These are phyloP conservation scores for Leucosporidium creatinivorum DNA, from an alignment of 768 basidiomycete genomes.

Conservation along the genomic window DNA sequence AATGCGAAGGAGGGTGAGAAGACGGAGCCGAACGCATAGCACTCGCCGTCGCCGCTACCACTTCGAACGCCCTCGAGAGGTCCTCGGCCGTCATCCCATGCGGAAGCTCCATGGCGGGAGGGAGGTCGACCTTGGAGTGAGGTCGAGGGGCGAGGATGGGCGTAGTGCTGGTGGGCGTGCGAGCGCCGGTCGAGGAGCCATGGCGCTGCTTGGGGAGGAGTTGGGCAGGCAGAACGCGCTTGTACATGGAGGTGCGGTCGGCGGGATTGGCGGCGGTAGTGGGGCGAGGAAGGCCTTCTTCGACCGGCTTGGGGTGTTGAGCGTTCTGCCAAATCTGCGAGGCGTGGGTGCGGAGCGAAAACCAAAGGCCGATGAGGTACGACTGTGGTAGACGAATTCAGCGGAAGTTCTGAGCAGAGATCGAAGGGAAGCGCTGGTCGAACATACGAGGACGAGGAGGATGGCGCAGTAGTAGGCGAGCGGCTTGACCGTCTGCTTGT, in stretches of 20 bases:
- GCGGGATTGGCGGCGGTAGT: background rate
- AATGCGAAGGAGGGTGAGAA: constrained; percentile 53
- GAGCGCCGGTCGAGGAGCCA: background rate
- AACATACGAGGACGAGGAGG: constrained; percentile 78
- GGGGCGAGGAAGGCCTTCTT: constrained; percentile 17
- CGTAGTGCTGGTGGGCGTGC: background rate
- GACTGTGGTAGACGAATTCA: constrained; percentile 52
- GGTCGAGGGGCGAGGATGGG: constrained; percentile 3
- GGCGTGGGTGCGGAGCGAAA: constrained; percentile 94
- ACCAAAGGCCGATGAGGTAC: constrained; percentile 95
- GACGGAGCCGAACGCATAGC: constrained; percentile 32
- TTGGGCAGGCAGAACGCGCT: constrained; percentile 45
- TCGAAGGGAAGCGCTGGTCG: no score
- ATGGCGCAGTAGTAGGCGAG: constrained; percentile 92
- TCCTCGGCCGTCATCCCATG: constrained; percentile 42
- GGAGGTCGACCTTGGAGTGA: background rate
- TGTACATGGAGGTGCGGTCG: constrained; percentile 22
- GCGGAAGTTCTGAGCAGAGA: background rate
- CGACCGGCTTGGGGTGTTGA: constrained; percentile 13
- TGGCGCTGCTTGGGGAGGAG: constrained; percentile 52
- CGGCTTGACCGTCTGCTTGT: constrained; percentile 87
- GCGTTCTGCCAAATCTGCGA: constrained; percentile 96
- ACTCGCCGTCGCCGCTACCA: constrained; percentile 10
- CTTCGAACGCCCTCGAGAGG: constrained; percentile 30
- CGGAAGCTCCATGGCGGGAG: constrained; percentile 15